These are phyloP conservation scores for Sordariomycetes sp. DNA, from an alignment of 2,329 filamentous ascomycete species.

Conservation along the genomic window DNA sequence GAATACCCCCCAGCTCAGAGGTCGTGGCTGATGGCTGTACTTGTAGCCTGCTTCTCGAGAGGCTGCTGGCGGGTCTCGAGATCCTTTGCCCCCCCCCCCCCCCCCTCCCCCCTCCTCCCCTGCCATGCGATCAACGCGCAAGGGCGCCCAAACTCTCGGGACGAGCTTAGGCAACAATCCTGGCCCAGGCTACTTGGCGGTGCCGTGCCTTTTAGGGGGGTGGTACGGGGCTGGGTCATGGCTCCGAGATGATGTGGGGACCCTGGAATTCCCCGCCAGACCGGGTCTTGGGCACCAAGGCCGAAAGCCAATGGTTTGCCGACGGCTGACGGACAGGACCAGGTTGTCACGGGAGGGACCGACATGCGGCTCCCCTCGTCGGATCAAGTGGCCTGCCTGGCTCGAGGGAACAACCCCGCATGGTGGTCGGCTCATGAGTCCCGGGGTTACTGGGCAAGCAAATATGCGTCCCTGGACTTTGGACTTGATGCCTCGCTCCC, in stretches of 20 bases:
- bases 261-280: background rate
- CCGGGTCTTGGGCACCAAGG: background rate
- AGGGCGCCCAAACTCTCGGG: background rate
- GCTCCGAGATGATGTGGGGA: background rate
- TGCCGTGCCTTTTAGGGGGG: background rate
- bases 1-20: background rate
- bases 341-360: background rate
- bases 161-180: background rate
- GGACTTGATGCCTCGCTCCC: too few relatives aligned
- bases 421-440: background rate
- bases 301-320: background rate
- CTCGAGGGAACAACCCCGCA: background rate
- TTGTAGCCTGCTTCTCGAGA: background rate
- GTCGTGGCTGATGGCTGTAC: background rate
- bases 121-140: background rate
- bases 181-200: background rate
- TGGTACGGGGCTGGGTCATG: background rate
- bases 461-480: background rate
- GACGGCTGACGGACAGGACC: background rate
- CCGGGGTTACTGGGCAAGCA: background rate
- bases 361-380: background rate
- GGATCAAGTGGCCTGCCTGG: background rate
- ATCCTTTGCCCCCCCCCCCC: background rate
- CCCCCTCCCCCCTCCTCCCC: too few relatives aligned
- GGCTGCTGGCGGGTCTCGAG: background rate